These are phyloP conservation scores for Tilletiaria anomala DNA, from an alignment of 1,284 basidiomycete genomes.

Conservation along the genomic window DNA sequence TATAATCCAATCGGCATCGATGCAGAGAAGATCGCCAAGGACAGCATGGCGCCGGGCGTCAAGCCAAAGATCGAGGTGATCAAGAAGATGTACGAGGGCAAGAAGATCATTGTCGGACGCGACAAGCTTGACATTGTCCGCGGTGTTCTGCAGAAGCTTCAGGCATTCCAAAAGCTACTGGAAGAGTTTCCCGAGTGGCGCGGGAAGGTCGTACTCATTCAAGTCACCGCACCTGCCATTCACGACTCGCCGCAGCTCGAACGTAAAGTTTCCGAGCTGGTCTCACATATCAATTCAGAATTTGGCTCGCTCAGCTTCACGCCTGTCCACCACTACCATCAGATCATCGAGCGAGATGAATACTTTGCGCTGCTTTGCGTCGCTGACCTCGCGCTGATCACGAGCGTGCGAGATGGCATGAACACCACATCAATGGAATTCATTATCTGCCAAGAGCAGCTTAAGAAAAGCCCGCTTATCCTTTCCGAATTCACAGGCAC, in stretches of 20 bases:
- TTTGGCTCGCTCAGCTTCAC: constrained; percentile 91
- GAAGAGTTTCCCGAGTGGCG: constrained; percentile 91
- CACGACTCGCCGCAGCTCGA: constrained; percentile 88
- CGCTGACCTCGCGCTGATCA: constrained; percentile 89
- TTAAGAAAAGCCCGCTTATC: constrained; percentile 61
- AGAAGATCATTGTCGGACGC: constrained; percentile 97
- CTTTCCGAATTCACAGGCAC: constrained; percentile 97
- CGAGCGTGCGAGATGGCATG: constrained; percentile 92
- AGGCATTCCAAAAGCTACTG: constrained; percentile 87
- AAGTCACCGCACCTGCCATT: constrained; percentile 85
- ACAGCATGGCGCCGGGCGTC: constrained; percentile 67
- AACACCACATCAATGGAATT: constrained; percentile 94
- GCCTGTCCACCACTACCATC: constrained; percentile 98
- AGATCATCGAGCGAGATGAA: constrained; percentile 83
- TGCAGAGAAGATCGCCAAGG: constrained; percentile 69
- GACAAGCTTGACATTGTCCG: constrained; percentile 98
- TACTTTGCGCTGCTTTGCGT: constrained; percentile 93
- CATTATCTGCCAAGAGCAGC: constrained; percentile 76
- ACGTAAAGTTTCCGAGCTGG: constrained; percentile 80
- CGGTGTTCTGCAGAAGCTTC: constrained; percentile 91
- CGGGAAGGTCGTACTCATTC: constrained; percentile 58
- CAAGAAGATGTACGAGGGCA: constrained; percentile 72
- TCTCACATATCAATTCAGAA: constrained; percentile 91
- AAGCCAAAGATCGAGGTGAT: constrained; percentile 76
- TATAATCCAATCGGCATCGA: constrained; percentile 98